phyloP scores from a whole-genome alignment of 768 basidiomycete genomes.

The Tulasnella sp. region DNA sequence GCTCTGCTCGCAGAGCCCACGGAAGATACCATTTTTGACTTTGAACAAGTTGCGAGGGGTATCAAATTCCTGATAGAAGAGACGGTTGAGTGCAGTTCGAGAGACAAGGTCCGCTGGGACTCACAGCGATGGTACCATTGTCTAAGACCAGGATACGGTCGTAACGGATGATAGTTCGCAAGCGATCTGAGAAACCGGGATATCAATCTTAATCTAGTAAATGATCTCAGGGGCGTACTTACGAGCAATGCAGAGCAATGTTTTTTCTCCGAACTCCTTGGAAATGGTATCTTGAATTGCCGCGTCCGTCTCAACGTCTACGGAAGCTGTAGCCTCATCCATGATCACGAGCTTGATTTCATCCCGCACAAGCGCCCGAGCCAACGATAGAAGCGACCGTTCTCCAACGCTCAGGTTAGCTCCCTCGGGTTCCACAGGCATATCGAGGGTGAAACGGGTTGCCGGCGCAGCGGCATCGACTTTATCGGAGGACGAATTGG shows the following conservation, averaged over 20 bases:
- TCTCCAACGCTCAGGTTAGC: constrained; percentile 40
- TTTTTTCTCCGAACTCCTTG: constrained; percentile 37
- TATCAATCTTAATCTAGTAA: background rate
- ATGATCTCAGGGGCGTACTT: background rate
- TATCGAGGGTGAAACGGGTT: constrained; percentile 43
- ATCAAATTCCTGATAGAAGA: constrained; percentile 46
- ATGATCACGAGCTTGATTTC: constrained; percentile 38
- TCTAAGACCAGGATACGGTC: constrained; percentile 57
- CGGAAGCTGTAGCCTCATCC: constrained; percentile 35
- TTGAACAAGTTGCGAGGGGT: constrained; percentile 49
- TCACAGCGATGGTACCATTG: constrained; percentile 47
- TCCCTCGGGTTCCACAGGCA: constrained; percentile 45
- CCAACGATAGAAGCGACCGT: constrained; percentile 34
- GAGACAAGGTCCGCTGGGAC: background rate
- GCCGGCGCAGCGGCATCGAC: background rate
- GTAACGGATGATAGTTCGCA: constrained; percentile 39
- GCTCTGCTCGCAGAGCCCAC: constrained; percentile 41
- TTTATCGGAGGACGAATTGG: background rate
- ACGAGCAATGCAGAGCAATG: constrained; percentile 32
- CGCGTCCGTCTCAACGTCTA: constrained; percentile 36
- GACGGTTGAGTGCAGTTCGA: background rate
- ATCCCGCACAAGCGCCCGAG: constrained; percentile 39
- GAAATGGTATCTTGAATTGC: constrained; percentile 38
- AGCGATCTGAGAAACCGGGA: constrained; percentile 15
- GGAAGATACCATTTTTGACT: constrained; percentile 43